Base-by-base conservation (phyloP, 805 yeast genomes). In the Diddensiella caesifluorescens region DNA sequence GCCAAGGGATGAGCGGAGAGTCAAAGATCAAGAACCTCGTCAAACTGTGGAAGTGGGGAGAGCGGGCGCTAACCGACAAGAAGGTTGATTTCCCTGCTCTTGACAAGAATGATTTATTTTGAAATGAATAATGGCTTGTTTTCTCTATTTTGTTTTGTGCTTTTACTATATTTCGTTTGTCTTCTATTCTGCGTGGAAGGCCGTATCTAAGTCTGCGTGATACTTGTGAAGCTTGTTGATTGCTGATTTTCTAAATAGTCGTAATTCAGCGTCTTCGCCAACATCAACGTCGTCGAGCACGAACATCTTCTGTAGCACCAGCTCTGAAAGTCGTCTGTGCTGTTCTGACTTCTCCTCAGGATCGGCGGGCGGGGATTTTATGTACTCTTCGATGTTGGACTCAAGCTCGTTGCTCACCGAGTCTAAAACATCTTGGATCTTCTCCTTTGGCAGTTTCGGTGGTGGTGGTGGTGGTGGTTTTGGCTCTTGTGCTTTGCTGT, bases 41-140 rank as follows among this genome's bases (percentile, higher is more conserved):
- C 38, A 75, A 77, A 53, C 54, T 80, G 35, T 80, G 83, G 83
- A 68, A 73, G 2, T 76, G 83, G 67, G 75, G 82, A 5, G 85
- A 79, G 53, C 75, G 75, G 52, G 54, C 52, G 32, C 55, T 76
- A 33, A 61, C 67, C 39, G 67, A 64, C 41, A 51, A 57, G 23
- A 57, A 61, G 38, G 59, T 64, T 22, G 65, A 64, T 4, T 62
- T 64, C 10, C 69, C 68, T 0, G 52, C 61, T 15, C 51, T 69
- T 15, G 49, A 48, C 21, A 41, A 39, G 38, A 28, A 35, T 10
- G 57, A 54, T 26, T 30, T 53, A 38, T 39, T 48, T 12, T 54
- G 28, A 26, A 23, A 23, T 12, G 12, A 23, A 7, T 23, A 7
- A 23, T 9, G 7, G 27, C 12, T 23, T 9, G 27, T 7, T 23